Conservation (phyloP, 2,329 filamentous ascomycete species). For the Curvularia sp. region DNA sequence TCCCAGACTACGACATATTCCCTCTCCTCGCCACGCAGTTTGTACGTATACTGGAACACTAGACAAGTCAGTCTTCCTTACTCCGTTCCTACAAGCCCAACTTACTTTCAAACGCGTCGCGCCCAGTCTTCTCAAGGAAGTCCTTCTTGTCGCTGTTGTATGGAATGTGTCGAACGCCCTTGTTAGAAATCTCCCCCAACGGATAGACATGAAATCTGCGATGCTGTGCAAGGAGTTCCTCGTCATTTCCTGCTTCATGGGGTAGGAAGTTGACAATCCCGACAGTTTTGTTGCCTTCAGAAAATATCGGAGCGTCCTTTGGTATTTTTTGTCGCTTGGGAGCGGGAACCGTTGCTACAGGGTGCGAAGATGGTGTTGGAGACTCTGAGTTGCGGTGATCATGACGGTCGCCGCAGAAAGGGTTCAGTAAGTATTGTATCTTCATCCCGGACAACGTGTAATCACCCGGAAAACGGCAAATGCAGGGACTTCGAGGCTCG, state of each 20-base stretch:
- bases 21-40: constrained; percentile 67
- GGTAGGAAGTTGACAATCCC: constrained; percentile 77
- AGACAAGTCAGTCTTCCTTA: constrained; percentile 18
- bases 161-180: constrained; percentile 72
- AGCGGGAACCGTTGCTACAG: constrained; percentile 11
- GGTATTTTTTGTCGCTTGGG: constrained; percentile 63
- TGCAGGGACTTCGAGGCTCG: constrained; percentile 20
- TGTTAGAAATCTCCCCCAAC: constrained; percentile 63
- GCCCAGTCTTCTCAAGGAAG: constrained; percentile 83
- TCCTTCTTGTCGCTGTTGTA: constrained; percentile 95
- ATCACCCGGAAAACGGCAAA: constrained; percentile 5
- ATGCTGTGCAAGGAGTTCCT: constrained; percentile 65
- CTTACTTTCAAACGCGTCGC: constrained; percentile 87
- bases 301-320: constrained; percentile 70
- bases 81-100: not conserved
- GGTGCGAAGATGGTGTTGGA: constrained; percentile 20
- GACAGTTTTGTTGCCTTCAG: constrained; percentile 64
- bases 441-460: constrained; percentile 39
- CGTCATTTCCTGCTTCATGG: constrained; percentile 67
- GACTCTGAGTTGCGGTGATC: constrained; percentile 24
- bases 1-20: constrained; percentile 92
- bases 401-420: constrained; percentile 32
- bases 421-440: constrained; percentile 54
- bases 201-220: constrained; percentile 71
- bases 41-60: constrained; percentile 89